phyloP scores from a whole-genome alignment of 1,284 basidiomycete genomes.

The Schizopora paradoxa region DNA sequence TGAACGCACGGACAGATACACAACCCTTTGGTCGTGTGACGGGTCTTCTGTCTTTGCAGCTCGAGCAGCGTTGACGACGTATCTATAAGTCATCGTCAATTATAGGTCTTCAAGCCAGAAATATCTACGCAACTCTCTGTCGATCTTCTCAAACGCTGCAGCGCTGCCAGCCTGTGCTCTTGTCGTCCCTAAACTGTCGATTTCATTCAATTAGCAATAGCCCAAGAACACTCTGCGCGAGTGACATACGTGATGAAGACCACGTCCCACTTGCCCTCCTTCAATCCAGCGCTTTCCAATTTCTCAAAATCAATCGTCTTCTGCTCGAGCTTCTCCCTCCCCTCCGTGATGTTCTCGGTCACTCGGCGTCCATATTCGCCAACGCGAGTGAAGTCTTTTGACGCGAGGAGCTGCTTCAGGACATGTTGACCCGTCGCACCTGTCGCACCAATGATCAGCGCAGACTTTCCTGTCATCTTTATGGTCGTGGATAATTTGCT shows the following conservation, averaged over 20 bases:
- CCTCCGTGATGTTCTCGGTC: conserved; percentile 18
- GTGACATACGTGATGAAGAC: conserved; percentile 38
- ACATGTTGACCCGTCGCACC: conserved; percentile 29
- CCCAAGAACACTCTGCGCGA: neutral
- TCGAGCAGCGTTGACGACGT: conserved; percentile 33
- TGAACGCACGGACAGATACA: conserved; percentile 32
- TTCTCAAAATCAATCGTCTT: conserved; percentile 63
- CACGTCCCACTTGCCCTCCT: conserved; percentile 59
- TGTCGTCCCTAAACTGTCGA: conserved; percentile 30
- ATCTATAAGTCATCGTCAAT: conserved; percentile 20
- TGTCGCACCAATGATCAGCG: conserved; percentile 31
- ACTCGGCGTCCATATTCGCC: conserved; percentile 29
- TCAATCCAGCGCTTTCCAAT: conserved; percentile 44
- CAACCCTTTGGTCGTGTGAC: conserved; percentile 25
- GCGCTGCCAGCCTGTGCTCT: conserved; percentile 30
- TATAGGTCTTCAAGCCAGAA: too few relatives aligned
- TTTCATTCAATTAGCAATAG: too few relatives aligned
- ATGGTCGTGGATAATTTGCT: too few relatives aligned
- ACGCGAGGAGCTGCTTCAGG: conserved; percentile 25
- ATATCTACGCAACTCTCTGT: conserved; percentile 25
- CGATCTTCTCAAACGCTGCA: conserved; percentile 32
- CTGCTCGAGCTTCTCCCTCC: conserved; percentile 36
- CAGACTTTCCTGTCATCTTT: conserved; percentile 20
- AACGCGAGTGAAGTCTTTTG: conserved; percentile 23
- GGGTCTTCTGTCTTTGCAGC: conserved; percentile 26